These are phyloP conservation scores for Dothiorella sarmentorum DNA, from an alignment of 2,329 filamentous ascomycete genomes.

Conservation along the genomic window DNA sequence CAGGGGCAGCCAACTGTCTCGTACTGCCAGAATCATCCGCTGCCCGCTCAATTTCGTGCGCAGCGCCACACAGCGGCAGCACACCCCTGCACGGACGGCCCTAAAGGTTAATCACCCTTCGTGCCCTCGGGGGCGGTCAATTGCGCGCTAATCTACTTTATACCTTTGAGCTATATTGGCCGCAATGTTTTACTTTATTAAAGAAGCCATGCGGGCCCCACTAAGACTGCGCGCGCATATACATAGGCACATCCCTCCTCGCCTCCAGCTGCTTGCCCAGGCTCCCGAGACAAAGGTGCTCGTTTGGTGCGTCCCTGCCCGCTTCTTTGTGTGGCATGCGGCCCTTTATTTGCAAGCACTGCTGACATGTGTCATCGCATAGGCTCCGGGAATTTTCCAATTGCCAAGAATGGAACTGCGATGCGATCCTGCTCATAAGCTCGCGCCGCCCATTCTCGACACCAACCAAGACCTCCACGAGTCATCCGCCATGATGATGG, in stretches of 20 bases:
- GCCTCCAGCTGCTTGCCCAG: constrained; percentile 20
- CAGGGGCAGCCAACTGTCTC: constrained; percentile 26
- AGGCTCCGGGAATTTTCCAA: constrained; percentile 39
- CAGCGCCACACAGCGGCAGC: constrained; percentile 21
- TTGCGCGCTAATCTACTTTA: constrained; percentile 30
- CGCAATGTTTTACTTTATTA: constrained; percentile 31
- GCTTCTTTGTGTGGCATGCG: constrained; percentile 15
- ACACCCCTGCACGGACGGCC: constrained; percentile 29
- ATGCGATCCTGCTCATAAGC: constrained; percentile 29
- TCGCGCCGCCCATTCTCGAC: constrained; percentile 22
- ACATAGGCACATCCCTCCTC: constrained; percentile 35
- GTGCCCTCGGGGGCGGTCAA: constrained; percentile 29
- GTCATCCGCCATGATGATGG: constrained; percentile 20
- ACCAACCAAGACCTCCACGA: constrained; percentile 6
- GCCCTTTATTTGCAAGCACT: constrained; percentile 9
- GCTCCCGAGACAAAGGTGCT: constrained; percentile 16
- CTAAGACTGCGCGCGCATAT: constrained; percentile 17
- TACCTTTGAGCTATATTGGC: constrained; percentile 20
- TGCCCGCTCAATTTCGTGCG: constrained; percentile 14
- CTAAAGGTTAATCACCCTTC: constrained; percentile 32
- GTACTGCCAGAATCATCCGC: background rate
- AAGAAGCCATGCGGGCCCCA: constrained; percentile 15
- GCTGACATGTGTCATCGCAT: constrained; percentile 21
- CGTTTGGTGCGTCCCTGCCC: constrained; percentile 13
- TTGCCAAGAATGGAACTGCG: constrained; percentile 37